A percentile compares a stretch with the other conserved stretches of the same genome.
phyloP scores from a whole-genome alignment of 2,329 filamentous ascomycete species.

The Hymenotorrendiella dingleyae region DNA sequence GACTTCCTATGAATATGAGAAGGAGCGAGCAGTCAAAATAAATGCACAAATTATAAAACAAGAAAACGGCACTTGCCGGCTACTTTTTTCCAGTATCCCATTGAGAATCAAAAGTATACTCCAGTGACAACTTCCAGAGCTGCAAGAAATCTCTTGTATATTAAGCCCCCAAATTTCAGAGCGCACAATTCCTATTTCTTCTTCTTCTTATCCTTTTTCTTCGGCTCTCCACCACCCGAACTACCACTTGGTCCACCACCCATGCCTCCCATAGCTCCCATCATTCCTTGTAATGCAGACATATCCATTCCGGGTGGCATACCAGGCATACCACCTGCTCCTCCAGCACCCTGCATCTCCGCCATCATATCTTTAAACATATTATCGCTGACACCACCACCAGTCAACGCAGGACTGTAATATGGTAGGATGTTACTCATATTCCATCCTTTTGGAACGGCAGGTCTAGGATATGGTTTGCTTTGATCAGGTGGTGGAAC shows the following conservation, averaged over 20 bases:
- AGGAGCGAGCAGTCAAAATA: no score
- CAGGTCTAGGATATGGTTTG: slow-evolving; percentile 65
- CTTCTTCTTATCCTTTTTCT: slow-evolving; percentile 41
- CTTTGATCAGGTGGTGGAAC: slow-evolving; percentile 55
- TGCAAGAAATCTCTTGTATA: no score
- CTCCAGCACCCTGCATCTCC: slow-evolving; percentile 59
- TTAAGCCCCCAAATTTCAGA: no score
- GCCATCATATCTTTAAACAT: slow-evolving; percentile 96
- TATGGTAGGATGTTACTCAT: slow-evolving; percentile 78
- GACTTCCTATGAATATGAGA: no score
- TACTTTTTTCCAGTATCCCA: no score
- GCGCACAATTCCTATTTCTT: no score
- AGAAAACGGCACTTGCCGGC: no score
- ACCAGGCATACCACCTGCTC: slow-evolving; percentile 26
- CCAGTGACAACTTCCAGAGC: no score
- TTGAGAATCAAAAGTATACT: no score
- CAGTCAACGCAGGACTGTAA: slow-evolving; percentile 82
- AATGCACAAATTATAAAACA: no score
- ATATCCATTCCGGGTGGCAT: slow-evolving; percentile 31
- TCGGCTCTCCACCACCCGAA: slow-evolving; percentile 31
- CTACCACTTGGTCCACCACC: slow-evolving; percentile 24
- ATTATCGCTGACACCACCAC: slow-evolving; percentile 90
- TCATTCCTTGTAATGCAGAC: slow-evolving; percentile 47
- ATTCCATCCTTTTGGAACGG: slow-evolving; percentile 85
- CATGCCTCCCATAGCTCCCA: slow-evolving; percentile 29